Percentiles rank a stretch among this genome's conserved stretches.
Conservation (phyloP, 1,284 basidiomycete genomes). For the Ustilago xerochloae region DNA sequence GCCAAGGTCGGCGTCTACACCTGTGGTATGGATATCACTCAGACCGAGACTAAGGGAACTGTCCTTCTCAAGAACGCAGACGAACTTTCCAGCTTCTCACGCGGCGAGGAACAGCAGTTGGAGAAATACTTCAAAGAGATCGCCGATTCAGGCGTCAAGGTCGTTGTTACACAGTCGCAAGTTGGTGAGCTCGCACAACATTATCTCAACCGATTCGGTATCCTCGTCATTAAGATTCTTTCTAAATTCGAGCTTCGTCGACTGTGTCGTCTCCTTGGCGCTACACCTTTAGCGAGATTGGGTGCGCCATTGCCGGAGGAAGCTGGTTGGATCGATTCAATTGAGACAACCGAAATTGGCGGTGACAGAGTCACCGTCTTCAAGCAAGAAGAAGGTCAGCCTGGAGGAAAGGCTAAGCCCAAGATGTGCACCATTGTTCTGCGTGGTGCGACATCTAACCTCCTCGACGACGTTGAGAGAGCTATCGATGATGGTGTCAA, state of each 20-base stretch:
- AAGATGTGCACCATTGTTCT: slow-evolving; percentile 66
- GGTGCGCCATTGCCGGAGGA: slow-evolving; percentile 97
- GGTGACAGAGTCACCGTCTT: slow-evolving; percentile 98
- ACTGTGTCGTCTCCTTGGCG: slow-evolving; percentile 92
- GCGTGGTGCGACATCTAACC: slow-evolving; percentile 89
- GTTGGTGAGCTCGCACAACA: slow-evolving; percentile 96
- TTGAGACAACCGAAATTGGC: slow-evolving; percentile 95
- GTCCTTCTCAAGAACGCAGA: slow-evolving; percentile 95
- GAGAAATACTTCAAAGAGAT: slow-evolving; percentile 82
- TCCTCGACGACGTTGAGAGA: slow-evolving; percentile 93
- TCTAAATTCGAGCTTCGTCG: slow-evolving; percentile 98
- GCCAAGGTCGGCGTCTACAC: slow-evolving; percentile 82
- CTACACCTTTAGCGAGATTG: slow-evolving; percentile 92
- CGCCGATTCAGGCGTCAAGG: slow-evolving; percentile 91
- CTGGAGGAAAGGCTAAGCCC: slow-evolving; percentile 64
- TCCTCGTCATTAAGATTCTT: slow-evolving; percentile 94
- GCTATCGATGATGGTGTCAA: slow-evolving; percentile 97
- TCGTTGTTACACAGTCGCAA: slow-evolving; percentile 90
- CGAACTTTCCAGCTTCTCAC: slow-evolving; percentile 90
- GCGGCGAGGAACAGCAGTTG: slow-evolving; percentile 82
- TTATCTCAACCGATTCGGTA: slow-evolving; percentile 92
- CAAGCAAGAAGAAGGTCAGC: slow-evolving; percentile 74
- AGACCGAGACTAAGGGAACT: slow-evolving; percentile 99
- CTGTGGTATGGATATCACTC: slow-evolving; percentile 88
- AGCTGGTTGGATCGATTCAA: slow-evolving; percentile 90